Percentiles rank a stretch among this genome's conserved stretches.
Conservation (phyloP, 345 rosid genomes). For the Eucalyptus erythrocorys region DNA sequence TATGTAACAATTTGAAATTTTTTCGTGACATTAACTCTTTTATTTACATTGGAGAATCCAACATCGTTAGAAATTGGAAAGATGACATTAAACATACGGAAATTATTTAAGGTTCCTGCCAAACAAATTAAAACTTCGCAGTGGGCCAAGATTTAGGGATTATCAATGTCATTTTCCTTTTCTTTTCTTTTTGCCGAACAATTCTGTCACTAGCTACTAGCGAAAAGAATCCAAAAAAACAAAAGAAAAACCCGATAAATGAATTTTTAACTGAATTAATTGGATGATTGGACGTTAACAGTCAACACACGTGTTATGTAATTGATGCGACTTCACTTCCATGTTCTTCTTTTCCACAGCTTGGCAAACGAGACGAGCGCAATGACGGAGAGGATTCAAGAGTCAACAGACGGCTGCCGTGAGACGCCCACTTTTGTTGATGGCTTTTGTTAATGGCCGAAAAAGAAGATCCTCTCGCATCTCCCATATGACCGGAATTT, state of each 20-base stretch:
- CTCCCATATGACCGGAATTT: background rate
- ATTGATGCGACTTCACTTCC: background rate
- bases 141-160: background rate
- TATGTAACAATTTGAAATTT: accelerated
- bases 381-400: background rate
- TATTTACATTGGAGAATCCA: background rate
- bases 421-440: background rate
- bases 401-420: background rate
- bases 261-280: background rate
- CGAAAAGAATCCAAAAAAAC: no score
- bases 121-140: background rate
- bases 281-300: background rate
- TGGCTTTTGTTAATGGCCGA: background rate
- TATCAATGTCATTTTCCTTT: background rate
- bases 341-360: no score
- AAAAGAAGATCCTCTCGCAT: background rate
- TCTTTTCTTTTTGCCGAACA: accelerated
- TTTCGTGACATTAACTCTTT: accelerated
- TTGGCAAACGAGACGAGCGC: background rate
- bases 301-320: background rate
- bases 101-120: accelerated
- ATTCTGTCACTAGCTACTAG: background rate
- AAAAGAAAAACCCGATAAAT: background rate
- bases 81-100: accelerated
- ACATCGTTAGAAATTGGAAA: background rate